phyloP scores from a whole-genome alignment of 1,139 yeast genomes.

The Wickerhamomyces sp. region DNA sequence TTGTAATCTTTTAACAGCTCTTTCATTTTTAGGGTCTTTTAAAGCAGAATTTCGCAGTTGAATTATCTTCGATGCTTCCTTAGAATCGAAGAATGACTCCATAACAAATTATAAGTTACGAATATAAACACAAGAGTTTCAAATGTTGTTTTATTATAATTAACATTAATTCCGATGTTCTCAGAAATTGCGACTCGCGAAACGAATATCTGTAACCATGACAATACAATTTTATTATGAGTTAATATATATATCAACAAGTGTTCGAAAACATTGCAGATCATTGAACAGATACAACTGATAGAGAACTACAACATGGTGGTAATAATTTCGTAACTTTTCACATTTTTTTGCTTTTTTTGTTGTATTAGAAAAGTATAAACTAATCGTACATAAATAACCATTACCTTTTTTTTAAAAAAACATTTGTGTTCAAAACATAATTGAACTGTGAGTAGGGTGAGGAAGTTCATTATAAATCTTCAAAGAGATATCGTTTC shows the following conservation, averaged over 20 bases:
- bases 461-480: neutral
- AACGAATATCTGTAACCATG: no score
- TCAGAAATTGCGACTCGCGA: no score
- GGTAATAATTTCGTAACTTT: neutral
- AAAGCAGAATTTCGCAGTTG: conserved; percentile 13
- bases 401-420: conserved; percentile 10
- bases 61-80: conserved; percentile 14
- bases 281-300: neutral
- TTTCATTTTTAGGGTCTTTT: conserved; percentile 3
- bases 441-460: neutral
- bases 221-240: no score
- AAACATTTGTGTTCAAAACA: neutral
- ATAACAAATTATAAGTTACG: no score
- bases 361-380: conserved; percentile 14
- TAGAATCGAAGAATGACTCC: neutral
- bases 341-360: conserved; percentile 21
- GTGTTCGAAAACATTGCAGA: no score
- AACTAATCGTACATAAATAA: conserved; percentile 21
- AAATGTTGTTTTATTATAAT: no score
- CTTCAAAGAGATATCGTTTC: neutral
- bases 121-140: no score
- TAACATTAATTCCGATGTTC: no score
- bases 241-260: no score
- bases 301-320: no score
- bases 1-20: conserved; percentile 8